phyloP scores from a whole-genome alignment of 2,329 filamentous ascomycete genomes.

The Penicillium sp. region DNA sequence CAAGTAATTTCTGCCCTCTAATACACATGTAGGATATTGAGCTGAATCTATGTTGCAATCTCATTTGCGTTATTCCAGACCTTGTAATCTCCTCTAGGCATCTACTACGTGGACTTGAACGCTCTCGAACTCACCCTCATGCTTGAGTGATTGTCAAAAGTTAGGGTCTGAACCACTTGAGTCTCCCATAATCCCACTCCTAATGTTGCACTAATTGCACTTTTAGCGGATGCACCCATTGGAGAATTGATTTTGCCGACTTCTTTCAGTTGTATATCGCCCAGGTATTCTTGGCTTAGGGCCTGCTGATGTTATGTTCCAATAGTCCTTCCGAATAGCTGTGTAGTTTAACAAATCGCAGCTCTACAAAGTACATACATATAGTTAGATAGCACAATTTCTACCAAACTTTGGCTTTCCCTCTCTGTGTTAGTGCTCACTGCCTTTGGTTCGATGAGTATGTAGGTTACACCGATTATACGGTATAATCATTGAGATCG shows the following conservation, averaged over 20 bases:
- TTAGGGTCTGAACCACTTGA: not conserved
- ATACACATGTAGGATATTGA: constrained; percentile 2
- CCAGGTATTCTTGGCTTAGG: not conserved
- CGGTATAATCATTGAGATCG: too few relatives aligned
- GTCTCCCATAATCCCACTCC: not conserved
- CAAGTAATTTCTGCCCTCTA: constrained; percentile 5
- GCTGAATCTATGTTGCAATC: constrained; percentile 1
- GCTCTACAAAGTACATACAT: too few relatives aligned
- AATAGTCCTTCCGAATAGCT: too few relatives aligned
- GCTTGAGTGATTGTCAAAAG: not conserved
- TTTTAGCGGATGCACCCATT: not conserved
- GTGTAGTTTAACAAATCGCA: too few relatives aligned
- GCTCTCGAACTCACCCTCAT: too few relatives aligned
- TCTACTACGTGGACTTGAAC: not conserved
- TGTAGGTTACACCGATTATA: too few relatives aligned
- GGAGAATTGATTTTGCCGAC: not conserved
- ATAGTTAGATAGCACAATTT: too few relatives aligned
- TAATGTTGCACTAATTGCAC: not conserved
- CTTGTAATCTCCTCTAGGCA: not conserved
- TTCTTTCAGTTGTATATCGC: not conserved
- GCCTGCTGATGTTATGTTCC: too few relatives aligned
- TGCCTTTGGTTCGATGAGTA: too few relatives aligned
- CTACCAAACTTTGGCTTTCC: too few relatives aligned
- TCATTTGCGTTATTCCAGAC: not conserved
- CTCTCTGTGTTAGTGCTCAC: too few relatives aligned